Base-by-base conservation (phyloP, 148 eudicot genomes). In the Diospyros kaki region DNA sequence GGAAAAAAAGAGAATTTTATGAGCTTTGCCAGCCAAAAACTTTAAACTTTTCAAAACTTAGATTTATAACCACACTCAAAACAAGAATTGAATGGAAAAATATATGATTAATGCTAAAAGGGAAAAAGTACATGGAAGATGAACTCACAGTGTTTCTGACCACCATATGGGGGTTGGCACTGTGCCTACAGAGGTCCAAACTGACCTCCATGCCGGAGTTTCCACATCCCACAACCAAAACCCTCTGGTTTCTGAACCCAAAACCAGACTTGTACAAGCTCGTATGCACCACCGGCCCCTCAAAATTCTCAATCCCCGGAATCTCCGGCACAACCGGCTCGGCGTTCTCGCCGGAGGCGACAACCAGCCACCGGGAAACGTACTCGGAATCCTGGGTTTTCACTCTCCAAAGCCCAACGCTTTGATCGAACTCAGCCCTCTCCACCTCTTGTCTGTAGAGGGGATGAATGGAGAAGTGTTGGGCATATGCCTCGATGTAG, bases 121-220 rank as follows among this genome's bases (percentile, higher is more conserved):
- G 52, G 52, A 4, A 4, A 48, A 4, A 4, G 8, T 48, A 48
- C 8, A 4, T 48, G 43, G 0, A 15, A 15, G 42, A 3, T 44
- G 4, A 68, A 88, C 93, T 83, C 68, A 92, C 97, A 43, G 85
- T 81, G 78, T 88, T 88, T 65, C 94, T 84, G 78, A 92, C 97
- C 68, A 90, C 97, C 76, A 92, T 85, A 3, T 87, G 84, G 52
- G 97, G 97, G 81, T 75, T 61, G 10, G 97, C 91, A 64, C 80
- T 56, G 74, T 88, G 83, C 71, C 88, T 84, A 53, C 88, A 88
- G 73, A 92, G 93, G 82, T 92, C 97, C 83, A 90, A 88, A 46
- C 94, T 84, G 53, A 92, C 89, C 72, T 92, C 97, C 97, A 92
- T 90, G n/a, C 97, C 97, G 2, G 94, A 88, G 68, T 92, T 92